A percentile compares a stretch with the other conserved stretches of the same genome.
phyloP scores from a whole-genome alignment of 164 flowering plant species.

The Piper longum region DNA sequence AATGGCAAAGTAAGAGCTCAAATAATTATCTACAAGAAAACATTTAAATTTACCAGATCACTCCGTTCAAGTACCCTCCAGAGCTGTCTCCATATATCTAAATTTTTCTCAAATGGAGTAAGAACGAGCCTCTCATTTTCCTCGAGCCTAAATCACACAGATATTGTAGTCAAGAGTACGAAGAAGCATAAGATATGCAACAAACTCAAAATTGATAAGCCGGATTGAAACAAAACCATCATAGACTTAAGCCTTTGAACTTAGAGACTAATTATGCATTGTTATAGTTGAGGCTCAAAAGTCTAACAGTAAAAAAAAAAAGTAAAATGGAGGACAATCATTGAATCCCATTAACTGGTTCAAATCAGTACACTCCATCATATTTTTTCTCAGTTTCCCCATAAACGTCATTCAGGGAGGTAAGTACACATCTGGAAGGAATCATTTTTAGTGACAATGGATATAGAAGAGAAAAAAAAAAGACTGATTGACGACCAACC shows the following conservation, averaged over 20 bases:
- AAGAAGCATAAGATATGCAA: background rate
- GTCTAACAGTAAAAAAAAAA: too few species aligned
- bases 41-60: slow-evolving; percentile 52
- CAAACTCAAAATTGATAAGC: background rate
- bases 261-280: too few species aligned
- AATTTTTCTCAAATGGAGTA: slow-evolving; percentile 94
- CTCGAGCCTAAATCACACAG: slow-evolving; percentile 45
- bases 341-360: too few species aligned
- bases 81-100: slow-evolving; percentile 97
- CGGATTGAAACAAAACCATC: background rate
- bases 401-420: too few species aligned
- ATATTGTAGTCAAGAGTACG: background rate
- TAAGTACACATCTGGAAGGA: too few species aligned
- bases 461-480: background rate
- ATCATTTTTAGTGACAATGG: too few species aligned
- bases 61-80: slow-evolving; percentile 98
- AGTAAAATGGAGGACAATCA: too few species aligned
- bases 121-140: slow-evolving; percentile 93
- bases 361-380: too few species aligned
- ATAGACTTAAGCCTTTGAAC: too few species aligned
- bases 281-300: too few species aligned
- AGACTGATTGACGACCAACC: slow-evolving; percentile 25
- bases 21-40: background rate
- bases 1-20: background rate
- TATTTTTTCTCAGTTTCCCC: too few species aligned